Evolutionary conservation across 768 basidiomycete species (phyloP), one percentile per base, ranked within the genome.

Genomic region (Calocybe cyanea): DNA sequence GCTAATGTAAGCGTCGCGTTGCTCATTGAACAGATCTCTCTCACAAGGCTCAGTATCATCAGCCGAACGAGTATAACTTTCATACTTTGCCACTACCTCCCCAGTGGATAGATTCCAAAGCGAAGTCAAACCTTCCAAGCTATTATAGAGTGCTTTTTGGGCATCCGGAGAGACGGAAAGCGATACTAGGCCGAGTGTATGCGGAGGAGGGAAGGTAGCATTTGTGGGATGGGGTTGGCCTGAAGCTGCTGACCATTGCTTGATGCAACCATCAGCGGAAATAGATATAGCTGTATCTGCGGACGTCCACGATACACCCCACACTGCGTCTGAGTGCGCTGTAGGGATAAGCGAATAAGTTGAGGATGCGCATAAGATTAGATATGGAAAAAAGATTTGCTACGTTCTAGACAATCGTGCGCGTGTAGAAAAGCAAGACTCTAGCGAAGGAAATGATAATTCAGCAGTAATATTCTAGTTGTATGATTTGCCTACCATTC

Each of bases 181-280:
- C 4, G 91, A 91, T 14, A 90, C 80, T 52, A 92, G 79, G 2
- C 88, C 92, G 15, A 95, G 81, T 6, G 89, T 82, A 65, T 95
- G 89, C n/a, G 85, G 73, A 30, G 79, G 65, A 14, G 82, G 80
- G 25, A 82, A 68, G 2, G 59, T 50, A 49, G 75, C 57, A 70
- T 73, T 74, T 7, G 72, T 58, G 9, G 70, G 69, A 43, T 74
- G 72, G 2, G 78, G 76, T 54, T 86, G 80, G 17, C 85, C 86
- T 4, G 83, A 74, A 2, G 72, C 67, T 17, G 84, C 71, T 51
- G 84, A 74, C 83, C 83, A 88, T 48, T 82, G 83, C 55, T 82
- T 83, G 58, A 86, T 74, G 5, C 78, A 74, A 3, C 90, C 90
- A 56, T 92, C 90, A 0, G 87, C 86, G 9, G 87, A 87, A 23